Evolutionary conservation across 805 yeast genomes (phyloP).

Genomic region (Zygotorulaspora chibaensis): DNA sequence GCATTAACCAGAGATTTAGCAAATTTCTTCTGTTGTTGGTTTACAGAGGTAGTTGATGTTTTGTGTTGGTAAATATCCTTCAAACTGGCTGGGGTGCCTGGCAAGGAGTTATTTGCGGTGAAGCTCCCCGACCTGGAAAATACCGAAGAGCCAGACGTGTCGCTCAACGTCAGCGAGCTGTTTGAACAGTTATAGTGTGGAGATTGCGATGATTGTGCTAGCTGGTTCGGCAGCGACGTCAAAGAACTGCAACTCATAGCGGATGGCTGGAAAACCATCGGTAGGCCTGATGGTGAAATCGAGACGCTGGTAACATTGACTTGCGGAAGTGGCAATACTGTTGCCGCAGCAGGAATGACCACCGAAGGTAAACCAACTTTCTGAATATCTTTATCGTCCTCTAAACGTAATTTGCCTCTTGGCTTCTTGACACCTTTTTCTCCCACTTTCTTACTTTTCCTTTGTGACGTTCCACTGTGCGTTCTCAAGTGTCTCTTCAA

Average conservation of each 20-base stretch:
- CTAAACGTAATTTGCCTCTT: background rate
- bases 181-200: conserved; percentile 11
- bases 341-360: conserved; percentile 10
- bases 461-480: conserved; percentile 56
- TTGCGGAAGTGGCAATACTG: conserved; percentile 4
- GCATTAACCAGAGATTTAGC: conserved; percentile 19
- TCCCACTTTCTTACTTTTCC: conserved; percentile 38
- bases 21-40: conserved; percentile 11
- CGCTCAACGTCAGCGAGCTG: conserved; percentile 21
- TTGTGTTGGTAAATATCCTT: conserved; percentile 4
- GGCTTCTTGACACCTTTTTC: conserved; percentile 12
- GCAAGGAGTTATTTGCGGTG: conserved; percentile 4
- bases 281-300: background rate
- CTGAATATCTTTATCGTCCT: conserved; percentile 2
- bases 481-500: conserved; percentile 79
- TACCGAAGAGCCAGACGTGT: conserved; percentile 14
- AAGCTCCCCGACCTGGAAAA: conserved; percentile 12
- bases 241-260: background rate
- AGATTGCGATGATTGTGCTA: conserved; percentile 4
- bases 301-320: background rate
- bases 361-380: conserved; percentile 5
- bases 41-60: background rate
- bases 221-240: conserved; percentile 10
- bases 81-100: conserved; percentile 12
- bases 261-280: background rate